Evolutionary conservation across 768 basidiomycete genomes (phyloP), one percentile per base, ranked within the genome.

Genomic region (Phylloporus sp.): DNA sequence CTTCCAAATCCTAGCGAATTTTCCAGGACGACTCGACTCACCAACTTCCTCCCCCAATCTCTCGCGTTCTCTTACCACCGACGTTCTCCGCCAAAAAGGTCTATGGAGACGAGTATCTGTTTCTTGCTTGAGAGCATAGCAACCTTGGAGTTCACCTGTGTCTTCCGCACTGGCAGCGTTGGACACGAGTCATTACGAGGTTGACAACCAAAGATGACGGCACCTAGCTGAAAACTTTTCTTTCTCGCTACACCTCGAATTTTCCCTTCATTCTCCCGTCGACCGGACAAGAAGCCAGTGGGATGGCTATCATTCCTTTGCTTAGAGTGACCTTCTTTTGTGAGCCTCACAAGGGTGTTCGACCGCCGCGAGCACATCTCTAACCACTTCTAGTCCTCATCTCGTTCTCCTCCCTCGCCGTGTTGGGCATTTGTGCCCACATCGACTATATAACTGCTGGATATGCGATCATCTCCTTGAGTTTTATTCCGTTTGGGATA

Each of bases 241-340:
- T 46, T 35, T 6, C 21, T 37, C 38, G 50, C 24, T 38, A 9
- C 49, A 5, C 33, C 37, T 41, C 39, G 35, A 36, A 6, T 10
- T 22, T 17, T 43, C 20, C 15, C 10, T 17, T 23, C 17, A 17
- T 23, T 23, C 23, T 14, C 35, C 18, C 33, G 17, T 50, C n/a
- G n/a, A n/a, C n/a, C n/a, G n/a, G n/a, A n/a, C n/a, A n/a, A n/a
- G n/a, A n/a, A 44, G 42, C 24, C 39, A 39, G 41, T 26, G 4
- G 52, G 38, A 60, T 60, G 58, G 56, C 53, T 17, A 14, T 53
- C 61, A 47, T 61, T 61, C 52, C 56, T 51, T 58, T 38, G 27
- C n/a, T 67, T 35, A 58, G 63, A 44, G 23, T 28, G 9, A 36
- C 46, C 23, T 5, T 54, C 23, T 63, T 63, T 20, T 23, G 65